Evolutionary conservation across 148 eudicot genomes (phyloP).

Genomic region (Rhododendron molle): DNA sequence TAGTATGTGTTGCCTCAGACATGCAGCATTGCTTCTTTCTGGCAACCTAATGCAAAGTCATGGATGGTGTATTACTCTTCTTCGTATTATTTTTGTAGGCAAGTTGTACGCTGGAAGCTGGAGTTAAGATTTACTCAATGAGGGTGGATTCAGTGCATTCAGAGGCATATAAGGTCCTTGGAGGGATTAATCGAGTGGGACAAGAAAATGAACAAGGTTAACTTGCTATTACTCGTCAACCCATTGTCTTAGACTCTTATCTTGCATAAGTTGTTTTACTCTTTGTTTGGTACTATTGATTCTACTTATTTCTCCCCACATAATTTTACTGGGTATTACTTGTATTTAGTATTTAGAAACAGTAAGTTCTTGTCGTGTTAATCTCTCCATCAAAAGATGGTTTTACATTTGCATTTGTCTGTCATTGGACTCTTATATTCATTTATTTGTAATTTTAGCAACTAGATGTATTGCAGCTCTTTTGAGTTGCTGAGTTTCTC

Average conservation of each 20-base stretch:
- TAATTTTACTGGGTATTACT: neutral
- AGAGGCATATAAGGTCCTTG: slow-evolving; percentile 96
- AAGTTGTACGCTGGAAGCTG: slow-evolving; percentile 96
- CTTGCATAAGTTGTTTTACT: neutral
- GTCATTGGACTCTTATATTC: neutral
- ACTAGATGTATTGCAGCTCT: neutral
- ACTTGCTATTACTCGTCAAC: neutral
- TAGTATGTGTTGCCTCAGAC: neutral
- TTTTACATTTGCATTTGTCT: neutral
- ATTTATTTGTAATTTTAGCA: neutral
- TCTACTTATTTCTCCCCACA: neutral
- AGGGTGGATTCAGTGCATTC: slow-evolving; percentile 97
- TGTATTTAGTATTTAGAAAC: neutral
- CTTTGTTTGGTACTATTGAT: neutral
- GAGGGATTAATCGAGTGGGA: slow-evolving; percentile 92
- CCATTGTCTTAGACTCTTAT: neutral
- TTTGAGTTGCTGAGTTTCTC: neutral
- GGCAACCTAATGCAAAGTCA: neutral
- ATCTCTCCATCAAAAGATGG: neutral
- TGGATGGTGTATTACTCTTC: neutral
- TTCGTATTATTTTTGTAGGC: slow-evolving; percentile 33
- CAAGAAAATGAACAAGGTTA: slow-evolving; percentile 65
- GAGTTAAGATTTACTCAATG: slow-evolving; percentile 89
- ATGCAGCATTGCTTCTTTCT: neutral
- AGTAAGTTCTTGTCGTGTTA: neutral